phyloP scores from a whole-genome alignment of 108 stramenopile genomes.

The Parmales sp. region DNA sequence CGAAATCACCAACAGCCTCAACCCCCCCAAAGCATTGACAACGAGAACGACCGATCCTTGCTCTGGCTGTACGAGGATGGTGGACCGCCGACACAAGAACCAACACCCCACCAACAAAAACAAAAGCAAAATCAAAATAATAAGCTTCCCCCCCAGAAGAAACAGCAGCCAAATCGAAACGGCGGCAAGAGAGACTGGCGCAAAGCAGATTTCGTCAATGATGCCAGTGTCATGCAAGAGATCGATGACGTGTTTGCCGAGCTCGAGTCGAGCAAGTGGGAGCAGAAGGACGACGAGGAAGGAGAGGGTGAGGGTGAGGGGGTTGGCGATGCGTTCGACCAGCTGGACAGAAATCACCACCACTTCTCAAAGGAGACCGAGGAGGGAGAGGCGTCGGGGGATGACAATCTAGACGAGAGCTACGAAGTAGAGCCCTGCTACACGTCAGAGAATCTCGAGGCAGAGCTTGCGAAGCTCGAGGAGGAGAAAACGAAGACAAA shows the following conservation, averaged over 20 bases:
- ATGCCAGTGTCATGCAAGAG: not conserved
- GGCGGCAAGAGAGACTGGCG: not conserved
- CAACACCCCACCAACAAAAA: no score
- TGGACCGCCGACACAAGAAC: no score
- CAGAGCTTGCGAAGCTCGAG: no score
- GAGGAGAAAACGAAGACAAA: not conserved
- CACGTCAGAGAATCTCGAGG: no score
- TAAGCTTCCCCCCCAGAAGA: no score
- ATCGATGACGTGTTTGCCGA: constrained; percentile 9
- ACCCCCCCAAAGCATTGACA: no score
- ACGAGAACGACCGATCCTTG: no score
- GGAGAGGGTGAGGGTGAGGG: not conserved
- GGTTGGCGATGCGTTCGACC: not conserved
- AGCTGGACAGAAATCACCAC: not conserved
- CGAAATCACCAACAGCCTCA: no score
- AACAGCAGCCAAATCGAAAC: no score
- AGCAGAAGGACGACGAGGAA: not conserved
- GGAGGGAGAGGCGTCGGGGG: not conserved
- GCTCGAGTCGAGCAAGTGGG: constrained; percentile 7
- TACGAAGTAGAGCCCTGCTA: not conserved
- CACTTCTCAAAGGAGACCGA: not conserved
- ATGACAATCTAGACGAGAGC: not conserved
- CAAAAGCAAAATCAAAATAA: no score
- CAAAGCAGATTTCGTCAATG: constrained; percentile 4
- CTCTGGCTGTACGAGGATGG: no score